These are phyloP conservation scores for Entrophospora sp. DNA, from an alignment of 192 early-diverging fungal genomes.

Conservation along the genomic window DNA sequence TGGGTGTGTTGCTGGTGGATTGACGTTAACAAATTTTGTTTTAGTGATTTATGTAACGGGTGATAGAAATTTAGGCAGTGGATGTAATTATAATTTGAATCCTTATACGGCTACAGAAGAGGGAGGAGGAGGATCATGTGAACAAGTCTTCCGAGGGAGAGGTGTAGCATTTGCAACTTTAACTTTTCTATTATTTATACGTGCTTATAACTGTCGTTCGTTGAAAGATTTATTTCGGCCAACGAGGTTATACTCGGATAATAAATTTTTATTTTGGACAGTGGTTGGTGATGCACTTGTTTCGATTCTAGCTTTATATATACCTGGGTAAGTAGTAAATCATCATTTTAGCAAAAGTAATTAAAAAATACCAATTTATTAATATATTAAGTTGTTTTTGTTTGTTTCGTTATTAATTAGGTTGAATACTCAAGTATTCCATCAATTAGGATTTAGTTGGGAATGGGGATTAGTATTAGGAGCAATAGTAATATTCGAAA, in stretches of 20 bases:
- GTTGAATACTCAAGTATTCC: constrained; percentile 28
- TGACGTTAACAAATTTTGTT: constrained; percentile 56
- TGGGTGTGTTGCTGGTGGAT: constrained; percentile 53
- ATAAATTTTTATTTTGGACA: constrained; percentile 37
- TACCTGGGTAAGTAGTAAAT: constrained; percentile 10
- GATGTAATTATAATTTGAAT: constrained; percentile 36
- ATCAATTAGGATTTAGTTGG: constrained; percentile 19
- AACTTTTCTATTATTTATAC: constrained; percentile 60
- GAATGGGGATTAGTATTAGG: constrained; percentile 24
- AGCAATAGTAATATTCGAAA: constrained; percentile 21
- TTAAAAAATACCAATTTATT: too few species aligned
- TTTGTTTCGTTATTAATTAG: background rate
- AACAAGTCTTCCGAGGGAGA: constrained; percentile 61
- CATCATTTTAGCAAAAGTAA: too few species aligned
- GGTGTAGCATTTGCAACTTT: constrained; percentile 63
- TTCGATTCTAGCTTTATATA: constrained; percentile 23
- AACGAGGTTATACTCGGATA: background rate
- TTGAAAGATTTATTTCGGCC: constrained; percentile 52
- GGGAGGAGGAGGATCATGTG: constrained; percentile 27
- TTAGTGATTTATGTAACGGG: constrained; percentile 55
- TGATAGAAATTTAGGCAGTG: constrained; percentile 44
- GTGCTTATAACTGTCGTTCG: constrained; percentile 69
- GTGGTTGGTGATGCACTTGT: constrained; percentile 45
- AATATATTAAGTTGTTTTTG: background rate
- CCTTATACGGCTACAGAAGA: too few species aligned